A percentile compares a stretch with the other conserved stretches of the same genome.
Evolutionary conservation across 176 grass and related monocot species (phyloP).

Genomic region (Dactylis glomerata): DNA sequence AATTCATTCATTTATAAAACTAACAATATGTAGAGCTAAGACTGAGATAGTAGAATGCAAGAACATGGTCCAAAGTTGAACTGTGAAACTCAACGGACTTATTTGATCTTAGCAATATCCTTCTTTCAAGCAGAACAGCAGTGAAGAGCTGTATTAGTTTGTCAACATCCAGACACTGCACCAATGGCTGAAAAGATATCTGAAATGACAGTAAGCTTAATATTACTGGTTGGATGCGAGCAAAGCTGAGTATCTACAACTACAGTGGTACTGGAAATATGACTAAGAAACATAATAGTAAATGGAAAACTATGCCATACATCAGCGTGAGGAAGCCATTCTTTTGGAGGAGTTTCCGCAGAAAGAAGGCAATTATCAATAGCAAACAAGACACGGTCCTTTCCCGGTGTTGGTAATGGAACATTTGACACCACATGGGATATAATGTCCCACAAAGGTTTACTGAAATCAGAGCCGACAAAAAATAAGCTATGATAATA

Average conservation of each 20-base stretch:
- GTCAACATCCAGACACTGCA: slow-evolving; percentile 95
- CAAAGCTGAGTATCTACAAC: slow-evolving; percentile 13
- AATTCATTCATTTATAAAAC: slow-evolving; percentile 19
- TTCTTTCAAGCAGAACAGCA: slow-evolving; percentile 97
- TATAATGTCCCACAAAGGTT: slow-evolving; percentile 89
- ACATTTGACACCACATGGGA: slow-evolving; percentile 92
- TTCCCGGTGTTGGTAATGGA: slow-evolving; percentile 93
- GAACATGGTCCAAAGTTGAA: slow-evolving; percentile 22
- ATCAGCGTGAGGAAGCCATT: slow-evolving; percentile 94
- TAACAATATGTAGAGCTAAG: slow-evolving; percentile 16
- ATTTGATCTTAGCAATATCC: slow-evolving; percentile 97
- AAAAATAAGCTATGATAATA: slow-evolving; percentile 19
- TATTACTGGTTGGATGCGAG: slow-evolving; percentile 24
- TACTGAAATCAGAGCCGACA: slow-evolving; percentile 57
- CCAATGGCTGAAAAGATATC: slow-evolving; percentile 98
- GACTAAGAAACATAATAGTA: slow-evolving; percentile 9
- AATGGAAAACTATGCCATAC: slow-evolving; percentile 39
- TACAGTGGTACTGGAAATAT: slow-evolving; percentile 17
- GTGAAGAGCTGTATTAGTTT: slow-evolving; percentile 97
- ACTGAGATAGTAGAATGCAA: slow-evolving; percentile 18
- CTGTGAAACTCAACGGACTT: slow-evolving; percentile 62
- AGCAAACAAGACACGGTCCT: slow-evolving; percentile 90
- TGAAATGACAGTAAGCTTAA: slow-evolving; percentile 44
- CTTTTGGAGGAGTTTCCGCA: slow-evolving; percentile 76
- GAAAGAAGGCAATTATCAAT: slow-evolving; percentile 94